phyloP scores from a whole-genome alignment of 495 filamentous ascomycete species.

The Penicillium atrosanguineum region DNA sequence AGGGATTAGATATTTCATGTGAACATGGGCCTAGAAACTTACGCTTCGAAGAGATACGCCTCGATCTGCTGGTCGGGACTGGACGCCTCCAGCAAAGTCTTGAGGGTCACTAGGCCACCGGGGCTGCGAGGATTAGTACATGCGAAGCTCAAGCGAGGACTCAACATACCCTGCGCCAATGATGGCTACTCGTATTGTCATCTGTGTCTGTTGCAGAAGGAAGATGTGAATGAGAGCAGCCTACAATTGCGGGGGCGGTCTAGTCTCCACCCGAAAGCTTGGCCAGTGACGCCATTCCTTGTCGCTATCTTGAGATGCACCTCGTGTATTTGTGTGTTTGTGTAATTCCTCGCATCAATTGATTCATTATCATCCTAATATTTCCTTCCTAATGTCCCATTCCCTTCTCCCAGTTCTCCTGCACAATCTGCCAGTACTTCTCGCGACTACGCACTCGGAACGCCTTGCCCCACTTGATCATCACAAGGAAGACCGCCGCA shows the following conservation, averaged over 20 bases:
- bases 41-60: constrained; percentile 16
- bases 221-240: too few relatives aligned
- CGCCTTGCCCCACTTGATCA: constrained; percentile 54
- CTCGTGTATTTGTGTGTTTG: too few relatives aligned
- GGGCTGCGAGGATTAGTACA: constrained; percentile 1
- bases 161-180: constrained; percentile 9
- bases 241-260: too few relatives aligned
- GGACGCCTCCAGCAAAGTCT: constrained; percentile 15
- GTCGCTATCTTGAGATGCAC: too few relatives aligned
- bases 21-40: neutral
- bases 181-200: constrained; percentile 12
- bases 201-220: neutral
- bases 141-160: neutral
- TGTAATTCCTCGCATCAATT: too few relatives aligned
- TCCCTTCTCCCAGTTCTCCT: constrained; percentile 38
- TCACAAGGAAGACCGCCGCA: constrained; percentile 50
- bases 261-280: too few relatives aligned
- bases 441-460: constrained; percentile 38
- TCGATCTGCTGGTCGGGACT: constrained; percentile 14
- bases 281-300: too few relatives aligned
- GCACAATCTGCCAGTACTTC: constrained; percentile 42
- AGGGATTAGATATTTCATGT: neutral
- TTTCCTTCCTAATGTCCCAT: constrained; percentile 30
- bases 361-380: neutral
- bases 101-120: constrained; percentile 17